Percentiles rank a stretch among this genome's conserved stretches.
These are phyloP conservation scores for Trifolium subterraneum DNA, from an alignment of 306 rosid species.

Conservation along the genomic window DNA sequence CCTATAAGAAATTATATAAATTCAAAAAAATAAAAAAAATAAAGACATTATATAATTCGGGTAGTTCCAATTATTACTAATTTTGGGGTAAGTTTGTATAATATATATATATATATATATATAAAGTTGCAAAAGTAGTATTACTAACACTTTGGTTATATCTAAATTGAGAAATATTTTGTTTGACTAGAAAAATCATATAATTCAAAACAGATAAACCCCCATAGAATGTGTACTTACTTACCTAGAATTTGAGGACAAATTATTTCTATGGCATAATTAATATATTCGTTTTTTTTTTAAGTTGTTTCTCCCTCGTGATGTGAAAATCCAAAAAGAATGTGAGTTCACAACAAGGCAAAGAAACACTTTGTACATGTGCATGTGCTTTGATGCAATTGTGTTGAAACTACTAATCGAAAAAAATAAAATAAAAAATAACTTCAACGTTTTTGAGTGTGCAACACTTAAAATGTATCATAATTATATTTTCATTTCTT, in stretches of 20 bases:
- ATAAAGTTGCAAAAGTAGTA: not conserved
- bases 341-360: slow-evolving; percentile 1
- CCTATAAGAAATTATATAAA: not conserved
- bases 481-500: slow-evolving; percentile 16
- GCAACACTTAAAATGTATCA: not conserved
- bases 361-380: slow-evolving; percentile 20
- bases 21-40: no score
- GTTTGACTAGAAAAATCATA: not conserved
- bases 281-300: not conserved
- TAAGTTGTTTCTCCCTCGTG: not conserved
- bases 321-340: slow-evolving; percentile 13
- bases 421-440: not conserved
- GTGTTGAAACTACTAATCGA: not conserved
- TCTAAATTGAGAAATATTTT: not conserved
- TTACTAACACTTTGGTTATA: not conserved
- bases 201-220: not conserved
- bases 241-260: not conserved
- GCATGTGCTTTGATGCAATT: slow-evolving; percentile 15
- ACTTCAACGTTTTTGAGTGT: slow-evolving; percentile 17
- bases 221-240: slow-evolving; percentile 1
- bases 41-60: not conserved
- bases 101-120: not conserved
- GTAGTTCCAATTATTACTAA: not conserved
- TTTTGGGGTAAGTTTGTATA: not conserved
- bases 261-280: slow-evolving; percentile 2